phyloP scores from a whole-genome alignment of 179 eudicot species.

The Spinacia oleracea region DNA sequence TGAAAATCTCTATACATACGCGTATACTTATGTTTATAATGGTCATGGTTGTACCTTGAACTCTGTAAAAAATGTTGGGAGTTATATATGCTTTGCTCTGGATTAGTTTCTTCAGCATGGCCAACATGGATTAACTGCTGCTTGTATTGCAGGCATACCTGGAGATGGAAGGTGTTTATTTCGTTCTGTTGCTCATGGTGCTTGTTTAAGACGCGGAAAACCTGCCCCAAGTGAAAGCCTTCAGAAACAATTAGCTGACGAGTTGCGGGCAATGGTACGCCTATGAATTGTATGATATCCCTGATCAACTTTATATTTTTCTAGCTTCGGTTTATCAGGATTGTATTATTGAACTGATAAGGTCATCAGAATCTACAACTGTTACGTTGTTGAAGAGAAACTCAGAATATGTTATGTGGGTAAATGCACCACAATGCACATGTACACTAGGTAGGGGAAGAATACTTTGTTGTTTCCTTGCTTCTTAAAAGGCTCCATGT shows the following conservation, averaged over 20 bases:
- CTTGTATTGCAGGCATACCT: conserved; percentile 64
- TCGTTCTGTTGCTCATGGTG: conserved; percentile 96
- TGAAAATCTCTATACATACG: neutral
- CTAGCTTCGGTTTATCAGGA: neutral
- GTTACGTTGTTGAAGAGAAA: neutral
- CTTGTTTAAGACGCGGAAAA: conserved; percentile 73
- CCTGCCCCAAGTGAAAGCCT: conserved; percentile 71
- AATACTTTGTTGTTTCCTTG: neutral
- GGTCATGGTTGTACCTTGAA: neutral
- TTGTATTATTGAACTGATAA: neutral
- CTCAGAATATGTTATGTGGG: neutral
- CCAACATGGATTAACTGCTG: conserved; percentile 11
- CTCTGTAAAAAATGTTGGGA: neutral
- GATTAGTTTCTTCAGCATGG: conserved; percentile 5
- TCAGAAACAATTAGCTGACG: conserved; percentile 87
- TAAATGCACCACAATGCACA: neutral
- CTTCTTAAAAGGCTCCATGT: neutral
- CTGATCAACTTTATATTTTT: neutral
- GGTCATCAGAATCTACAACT: neutral
- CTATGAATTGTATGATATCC: conserved; percentile 6
- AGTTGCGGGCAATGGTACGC: conserved; percentile 74
- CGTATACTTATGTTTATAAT: neutral
- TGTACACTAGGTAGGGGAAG: neutral
- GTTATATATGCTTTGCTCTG: neutral
- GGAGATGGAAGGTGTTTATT: conserved; percentile 98